A percentile compares a stretch with the other conserved stretches of the same genome.
These are phyloP conservation scores for Ceratocystis lukuohia DNA, from an alignment of 2,329 filamentous ascomycete species.

Conservation along the genomic window DNA sequence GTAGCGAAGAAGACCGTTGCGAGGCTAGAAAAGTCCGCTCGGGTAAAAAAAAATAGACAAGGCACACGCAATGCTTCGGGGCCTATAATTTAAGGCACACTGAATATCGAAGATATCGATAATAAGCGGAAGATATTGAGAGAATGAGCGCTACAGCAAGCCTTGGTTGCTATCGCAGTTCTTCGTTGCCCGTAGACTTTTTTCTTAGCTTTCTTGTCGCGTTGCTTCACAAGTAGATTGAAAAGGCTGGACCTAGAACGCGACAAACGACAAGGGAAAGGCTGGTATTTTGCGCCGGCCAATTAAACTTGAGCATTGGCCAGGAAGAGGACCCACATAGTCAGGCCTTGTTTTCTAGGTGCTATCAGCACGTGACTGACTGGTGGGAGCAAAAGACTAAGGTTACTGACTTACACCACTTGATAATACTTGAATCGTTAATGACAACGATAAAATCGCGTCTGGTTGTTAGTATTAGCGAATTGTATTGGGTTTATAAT, in stretches of 20 bases:
- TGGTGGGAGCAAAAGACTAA: background rate
- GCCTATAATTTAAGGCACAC: background rate
- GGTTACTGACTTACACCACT: no score
- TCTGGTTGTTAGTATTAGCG: background rate
- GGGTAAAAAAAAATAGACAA: background rate
- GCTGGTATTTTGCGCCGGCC: slow-evolving; percentile 17
- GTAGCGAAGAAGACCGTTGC: background rate
- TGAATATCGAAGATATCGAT: background rate
- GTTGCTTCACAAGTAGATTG: slow-evolving; percentile 6
- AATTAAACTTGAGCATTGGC: slow-evolving; percentile 13
- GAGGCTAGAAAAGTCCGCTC: background rate
- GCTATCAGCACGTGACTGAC: slow-evolving; percentile 8
- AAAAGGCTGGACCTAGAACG: slow-evolving; percentile 16
- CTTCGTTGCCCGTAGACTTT: background rate
- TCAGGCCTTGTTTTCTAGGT: background rate
- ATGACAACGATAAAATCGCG: no score
- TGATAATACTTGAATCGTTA: no score
- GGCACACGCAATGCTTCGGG: background rate
- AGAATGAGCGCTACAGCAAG: background rate
- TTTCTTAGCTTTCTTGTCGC: slow-evolving; percentile 10
- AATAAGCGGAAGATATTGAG: background rate
- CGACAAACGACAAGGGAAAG: slow-evolving; percentile 17
- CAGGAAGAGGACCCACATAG: background rate
- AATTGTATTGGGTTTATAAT: background rate
- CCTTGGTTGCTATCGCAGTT: background rate